These are phyloP conservation scores for Suillus sp. DNA, from an alignment of 768 basidiomycete genomes.

Conservation along the genomic window DNA sequence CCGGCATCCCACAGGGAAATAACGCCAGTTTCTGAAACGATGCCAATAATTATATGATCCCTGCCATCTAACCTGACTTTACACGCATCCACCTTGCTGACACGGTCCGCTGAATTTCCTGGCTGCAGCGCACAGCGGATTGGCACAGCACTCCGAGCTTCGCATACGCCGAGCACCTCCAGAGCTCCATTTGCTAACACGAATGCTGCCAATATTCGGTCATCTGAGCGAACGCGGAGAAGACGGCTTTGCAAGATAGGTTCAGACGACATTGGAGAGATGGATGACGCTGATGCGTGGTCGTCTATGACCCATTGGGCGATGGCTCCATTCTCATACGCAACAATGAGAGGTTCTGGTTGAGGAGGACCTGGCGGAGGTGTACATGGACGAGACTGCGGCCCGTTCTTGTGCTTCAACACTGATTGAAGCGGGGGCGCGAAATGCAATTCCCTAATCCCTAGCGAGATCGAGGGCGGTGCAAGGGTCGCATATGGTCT, in stretches of 20 bases:
- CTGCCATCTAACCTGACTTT: slow-evolving; percentile 51
- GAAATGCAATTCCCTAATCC: slow-evolving; percentile 59
- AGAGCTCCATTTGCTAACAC: slow-evolving; percentile 66
- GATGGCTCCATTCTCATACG: slow-evolving; percentile 62
- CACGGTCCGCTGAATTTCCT: slow-evolving; percentile 58
- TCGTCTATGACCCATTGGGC: slow-evolving; percentile 50
- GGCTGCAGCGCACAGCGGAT: slow-evolving; percentile 54
- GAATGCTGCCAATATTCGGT: slow-evolving; percentile 56
- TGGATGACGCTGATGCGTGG: slow-evolving; percentile 30
- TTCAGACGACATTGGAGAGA: slow-evolving; percentile 46
- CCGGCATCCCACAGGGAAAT: slow-evolving; percentile 77
- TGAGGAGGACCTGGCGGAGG: slow-evolving; percentile 17
- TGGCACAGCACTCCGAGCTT: slow-evolving; percentile 43
- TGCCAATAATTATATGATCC: slow-evolving; percentile 55
- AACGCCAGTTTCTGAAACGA: slow-evolving; percentile 64
- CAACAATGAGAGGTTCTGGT: slow-evolving; percentile 41
- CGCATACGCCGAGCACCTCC: slow-evolving; percentile 58
- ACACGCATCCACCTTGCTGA: slow-evolving; percentile 56
- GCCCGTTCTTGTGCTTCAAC: slow-evolving; percentile 21
- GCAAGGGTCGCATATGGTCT: slow-evolving; percentile 44
- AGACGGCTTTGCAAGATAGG: slow-evolving; percentile 52
- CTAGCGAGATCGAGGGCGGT: slow-evolving; percentile 45
- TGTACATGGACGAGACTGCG: slow-evolving; percentile 18
- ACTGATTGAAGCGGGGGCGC: slow-evolving; percentile 13
- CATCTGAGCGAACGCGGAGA: slow-evolving; percentile 48